These are phyloP conservation scores for Candida mattraensis DNA, from an alignment of 805 yeast species.

Conservation along the genomic window DNA sequence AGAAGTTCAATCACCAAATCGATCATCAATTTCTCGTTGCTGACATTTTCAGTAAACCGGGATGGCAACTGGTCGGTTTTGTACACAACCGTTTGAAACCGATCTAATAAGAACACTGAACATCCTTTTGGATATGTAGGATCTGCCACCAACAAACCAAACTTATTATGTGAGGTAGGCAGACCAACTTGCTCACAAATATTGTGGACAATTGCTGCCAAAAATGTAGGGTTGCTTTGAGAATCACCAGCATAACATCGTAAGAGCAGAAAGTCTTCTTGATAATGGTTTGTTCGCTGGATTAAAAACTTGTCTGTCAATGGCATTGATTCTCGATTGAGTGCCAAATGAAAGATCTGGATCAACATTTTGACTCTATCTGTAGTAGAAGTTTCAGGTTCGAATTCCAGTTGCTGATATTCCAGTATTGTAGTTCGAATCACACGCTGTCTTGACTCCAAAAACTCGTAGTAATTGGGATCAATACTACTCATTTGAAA, in stretches of 20 bases:
- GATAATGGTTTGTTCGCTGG: conserved; percentile 1
- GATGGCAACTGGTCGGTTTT: conserved; percentile 1
- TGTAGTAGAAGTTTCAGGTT: conserved; percentile 1
- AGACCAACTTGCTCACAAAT: conserved; percentile 10
- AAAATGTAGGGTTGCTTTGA: conserved; percentile 3
- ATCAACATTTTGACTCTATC: conserved; percentile 4
- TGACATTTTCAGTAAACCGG: neutral
- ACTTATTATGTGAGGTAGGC: conserved; percentile 4
- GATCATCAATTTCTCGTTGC: conserved; percentile 1
- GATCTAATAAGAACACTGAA: no score
- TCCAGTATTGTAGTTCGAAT: conserved; percentile 1
- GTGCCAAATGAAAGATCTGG: conserved; percentile 1
- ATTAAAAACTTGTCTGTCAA: conserved; percentile 4
- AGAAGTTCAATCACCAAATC: conserved; percentile 1
- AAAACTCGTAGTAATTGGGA: conserved; percentile 26
- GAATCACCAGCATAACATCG: conserved; percentile 17
- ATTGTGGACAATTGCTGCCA: conserved; percentile 8
- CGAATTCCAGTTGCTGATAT: conserved; percentile 9
- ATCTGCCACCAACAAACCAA: conserved; percentile 7
- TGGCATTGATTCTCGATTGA: conserved; percentile 10
- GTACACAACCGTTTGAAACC: conserved; percentile 1
- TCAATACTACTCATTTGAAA: conserved; percentile 20
- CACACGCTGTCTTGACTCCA: conserved; percentile 10
- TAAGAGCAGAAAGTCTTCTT: conserved; percentile 9
- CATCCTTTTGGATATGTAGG: neutral